Base-by-base conservation (phyloP, 345 rosid species). In the Salix suchowensis region DNA sequence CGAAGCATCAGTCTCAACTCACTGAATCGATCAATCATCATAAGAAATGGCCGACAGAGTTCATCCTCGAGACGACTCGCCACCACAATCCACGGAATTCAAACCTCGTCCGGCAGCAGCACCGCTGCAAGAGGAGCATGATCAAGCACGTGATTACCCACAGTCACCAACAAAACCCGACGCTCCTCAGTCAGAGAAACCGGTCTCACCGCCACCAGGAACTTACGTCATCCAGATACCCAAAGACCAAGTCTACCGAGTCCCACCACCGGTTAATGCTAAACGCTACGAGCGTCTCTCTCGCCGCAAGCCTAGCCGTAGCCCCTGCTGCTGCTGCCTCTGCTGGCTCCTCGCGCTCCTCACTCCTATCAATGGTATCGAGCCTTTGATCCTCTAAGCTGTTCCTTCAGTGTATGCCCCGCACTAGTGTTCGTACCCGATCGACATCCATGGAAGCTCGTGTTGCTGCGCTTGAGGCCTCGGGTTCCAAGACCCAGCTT, bases 201-300 rank as follows among this genome's bases (percentile, higher is more conserved):
- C 91, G 6, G 67, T 69, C 5, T 86, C 89, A 1, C 79, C 84
- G 21, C 89, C 90, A 10, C 86, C 91, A 3, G 86, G 86, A 7
- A 93, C 97, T 3, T 92, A 93, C 91, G 94, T 96, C 42, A 82
- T 91, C 81, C 93, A 88, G 64, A 81, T 96, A 77, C 99, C 97
- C 4, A 96, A 96, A 71, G 94, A 93, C 78, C 96, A 89, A 76
- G 73, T 96, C 88, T 90, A 90, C 86, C 90, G 94, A n/a, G 84
- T 96, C 6, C 98, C 99, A 0, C 98, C 99, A 1, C 96, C 93
- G 36, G 96, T 86, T 74, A 91, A 91, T 80, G 91, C 93, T 16
- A 84, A 80, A 26, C 97, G 90, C 30, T 78, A 71, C 62, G 83
- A 86, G 8, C 76, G 77, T n/a, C 91, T 92, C 84, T 82, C 99